Conservation (phyloP, 2,329 filamentous ascomycete genomes). For the Aspergillus tanneri region DNA sequence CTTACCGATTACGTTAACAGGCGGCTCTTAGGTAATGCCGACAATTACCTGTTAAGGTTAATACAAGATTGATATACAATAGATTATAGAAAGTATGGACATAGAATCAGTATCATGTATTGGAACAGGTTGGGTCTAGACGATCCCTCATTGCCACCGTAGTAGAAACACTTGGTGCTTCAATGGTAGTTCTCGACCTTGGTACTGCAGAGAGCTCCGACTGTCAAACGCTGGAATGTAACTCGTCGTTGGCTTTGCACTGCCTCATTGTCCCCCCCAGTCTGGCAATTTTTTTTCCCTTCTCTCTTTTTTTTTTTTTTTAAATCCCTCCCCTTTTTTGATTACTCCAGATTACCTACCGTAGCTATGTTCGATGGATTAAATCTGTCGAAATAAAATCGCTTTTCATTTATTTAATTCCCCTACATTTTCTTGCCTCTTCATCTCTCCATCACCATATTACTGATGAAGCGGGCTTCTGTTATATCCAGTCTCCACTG, state of each 20-base stretch:
- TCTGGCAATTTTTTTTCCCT: conserved; percentile 8
- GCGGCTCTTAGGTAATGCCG: no score
- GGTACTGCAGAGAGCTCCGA: conserved; percentile 6
- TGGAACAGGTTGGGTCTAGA: no score
- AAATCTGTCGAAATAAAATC: not conserved
- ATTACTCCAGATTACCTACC: not conserved
- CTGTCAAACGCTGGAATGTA: conserved; percentile 16
- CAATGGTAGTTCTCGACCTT: not conserved
- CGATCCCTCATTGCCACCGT: not conserved
- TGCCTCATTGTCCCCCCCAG: conserved; percentile 30
- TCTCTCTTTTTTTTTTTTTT: conserved; percentile 10
- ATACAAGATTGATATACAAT: no score
- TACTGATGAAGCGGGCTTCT: no score
- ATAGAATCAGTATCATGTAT: no score
- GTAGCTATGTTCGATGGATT: no score
- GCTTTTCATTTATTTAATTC: conserved; percentile 5
- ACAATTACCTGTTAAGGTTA: no score
- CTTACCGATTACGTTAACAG: no score
- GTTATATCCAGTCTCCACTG: not conserved
- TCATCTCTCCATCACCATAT: no score
- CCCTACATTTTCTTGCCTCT: not conserved
- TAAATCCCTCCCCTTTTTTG: conserved; percentile 10
- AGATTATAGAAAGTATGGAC: no score
- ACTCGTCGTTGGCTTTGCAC: conserved; percentile 29
- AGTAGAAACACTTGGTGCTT: not conserved